Percentiles rank a stretch among this genome's conserved stretches.
Evolutionary conservation across 768 basidiomycete species (phyloP).

Genomic region (Suillus cothurnatus): DNA sequence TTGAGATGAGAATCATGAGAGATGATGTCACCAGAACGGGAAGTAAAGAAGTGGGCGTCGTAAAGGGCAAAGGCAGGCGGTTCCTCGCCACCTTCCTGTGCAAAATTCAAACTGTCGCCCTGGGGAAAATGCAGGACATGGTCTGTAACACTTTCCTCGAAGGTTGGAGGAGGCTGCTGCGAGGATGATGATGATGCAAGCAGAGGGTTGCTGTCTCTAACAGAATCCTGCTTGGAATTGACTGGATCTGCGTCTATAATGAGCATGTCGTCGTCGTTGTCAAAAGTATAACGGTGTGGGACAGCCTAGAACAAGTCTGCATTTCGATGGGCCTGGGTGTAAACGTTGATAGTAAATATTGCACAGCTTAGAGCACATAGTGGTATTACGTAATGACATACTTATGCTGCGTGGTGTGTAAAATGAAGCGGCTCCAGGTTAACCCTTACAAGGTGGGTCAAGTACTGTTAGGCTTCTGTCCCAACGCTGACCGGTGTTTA

Average conservation of each 20-base stretch:
- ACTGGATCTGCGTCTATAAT: not conserved
- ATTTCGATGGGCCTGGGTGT: not conserved
- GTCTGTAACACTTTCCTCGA: constrained; percentile 29
- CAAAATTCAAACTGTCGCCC: constrained; percentile 19
- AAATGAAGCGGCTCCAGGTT: not conserved
- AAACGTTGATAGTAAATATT: not conserved
- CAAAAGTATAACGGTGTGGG: not conserved
- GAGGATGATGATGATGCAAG: constrained; percentile 5
- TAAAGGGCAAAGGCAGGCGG: constrained; percentile 69
- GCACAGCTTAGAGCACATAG: not conserved
- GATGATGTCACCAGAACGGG: constrained; percentile 51
- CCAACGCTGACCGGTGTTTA: not conserved
- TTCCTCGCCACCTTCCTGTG: constrained; percentile 40
- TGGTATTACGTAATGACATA: not conserved
- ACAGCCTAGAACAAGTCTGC: not conserved
- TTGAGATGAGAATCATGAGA: constrained; percentile 76
- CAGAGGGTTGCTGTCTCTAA: not conserved
- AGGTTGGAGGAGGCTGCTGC: constrained; percentile 25
- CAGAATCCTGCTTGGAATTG: not conserved
- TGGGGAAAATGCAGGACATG: constrained; percentile 28
- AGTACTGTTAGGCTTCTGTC: too few species aligned
- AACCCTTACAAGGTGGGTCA: constrained; percentile 4
- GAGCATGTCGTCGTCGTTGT: constrained; percentile 1
- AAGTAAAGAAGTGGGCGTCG: constrained; percentile 59
- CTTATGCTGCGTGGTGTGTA: not conserved